A percentile compares a stretch with the other conserved stretches of the same genome.
These are phyloP conservation scores for Pyrenochaeta sp. DNA, from an alignment of 2,329 filamentous ascomycete species.

Conservation along the genomic window DNA sequence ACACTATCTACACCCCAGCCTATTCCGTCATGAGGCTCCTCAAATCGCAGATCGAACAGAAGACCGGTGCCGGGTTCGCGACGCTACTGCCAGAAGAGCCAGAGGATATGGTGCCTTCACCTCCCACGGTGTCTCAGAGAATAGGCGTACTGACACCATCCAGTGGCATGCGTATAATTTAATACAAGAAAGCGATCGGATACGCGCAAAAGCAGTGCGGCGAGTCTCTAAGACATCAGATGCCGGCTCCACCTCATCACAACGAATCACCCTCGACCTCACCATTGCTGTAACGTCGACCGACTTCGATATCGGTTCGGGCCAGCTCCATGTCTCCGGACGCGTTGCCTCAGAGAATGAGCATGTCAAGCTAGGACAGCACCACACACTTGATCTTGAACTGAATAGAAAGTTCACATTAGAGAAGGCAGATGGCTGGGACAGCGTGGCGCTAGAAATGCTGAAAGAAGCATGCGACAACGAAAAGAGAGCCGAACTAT, in stretches of 20 bases:
- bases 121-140: neutral
- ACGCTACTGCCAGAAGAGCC: constrained; percentile 75
- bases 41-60: constrained; percentile 70
- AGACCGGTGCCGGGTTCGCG: constrained; percentile 70
- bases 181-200: constrained; percentile 69
- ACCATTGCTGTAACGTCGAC: constrained; percentile 71
- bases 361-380: constrained; percentile 71
- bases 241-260: constrained; percentile 69
- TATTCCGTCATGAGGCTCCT: constrained; percentile 67
- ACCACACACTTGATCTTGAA: constrained; percentile 83
- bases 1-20: neutral
- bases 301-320: constrained; percentile 74
- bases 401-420: constrained; percentile 87
- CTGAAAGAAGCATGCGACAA: constrained; percentile 81
- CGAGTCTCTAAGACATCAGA: constrained; percentile 68
- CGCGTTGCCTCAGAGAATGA: constrained; percentile 72
- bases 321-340: constrained; percentile 73
- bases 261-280: constrained; percentile 70
- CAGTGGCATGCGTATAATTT: constrained; percentile 81
- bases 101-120: constrained; percentile 71
- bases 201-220: constrained; percentile 72
- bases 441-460: constrained; percentile 82
- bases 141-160: neutral
- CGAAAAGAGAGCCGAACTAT: constrained; percentile 81
- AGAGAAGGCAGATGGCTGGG: constrained; percentile 85